Conservation (phyloP, 495 filamentous ascomycete genomes). For the Hypoxylon crocopeplum region DNA sequence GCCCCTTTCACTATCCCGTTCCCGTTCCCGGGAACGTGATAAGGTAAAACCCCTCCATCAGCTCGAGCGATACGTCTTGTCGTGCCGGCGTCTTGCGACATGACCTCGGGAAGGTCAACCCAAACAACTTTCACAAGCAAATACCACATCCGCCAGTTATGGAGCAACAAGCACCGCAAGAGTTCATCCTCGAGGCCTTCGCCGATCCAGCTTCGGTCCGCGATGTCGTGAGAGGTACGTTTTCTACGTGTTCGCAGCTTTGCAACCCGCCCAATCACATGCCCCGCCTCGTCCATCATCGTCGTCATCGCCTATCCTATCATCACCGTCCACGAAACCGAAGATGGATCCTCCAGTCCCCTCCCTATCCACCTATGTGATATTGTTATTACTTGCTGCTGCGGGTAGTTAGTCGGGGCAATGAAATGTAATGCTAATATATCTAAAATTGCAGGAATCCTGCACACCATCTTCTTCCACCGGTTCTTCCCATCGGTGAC, state of each 20-base stretch:
- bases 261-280: constrained; percentile 22
- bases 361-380: constrained; percentile 4
- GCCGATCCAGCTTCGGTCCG: constrained; percentile 81
- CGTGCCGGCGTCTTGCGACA: neutral
- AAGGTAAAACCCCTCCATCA: constrained; percentile 24
- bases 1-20: neutral
- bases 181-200: constrained; percentile 85
- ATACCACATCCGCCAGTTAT: constrained; percentile 39
- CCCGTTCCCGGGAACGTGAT: constrained; percentile 8
- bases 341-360: constrained; percentile 10
- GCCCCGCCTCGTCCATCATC: constrained; percentile 28
- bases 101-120: constrained; percentile 26
- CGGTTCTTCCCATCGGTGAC: constrained; percentile 89
- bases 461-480: constrained; percentile 99
- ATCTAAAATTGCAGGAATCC: constrained; percentile 67
- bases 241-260: constrained; percentile 1
- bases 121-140: too few relatives aligned
- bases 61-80: too few relatives aligned
- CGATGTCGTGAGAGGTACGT: constrained; percentile 87
- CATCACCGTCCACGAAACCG: constrained; percentile 17
- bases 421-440: too few relatives aligned
- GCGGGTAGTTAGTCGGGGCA: too few relatives aligned
- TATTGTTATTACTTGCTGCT: too few relatives aligned
- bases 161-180: constrained; percentile 68
- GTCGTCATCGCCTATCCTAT: constrained; percentile 16